Evolutionary conservation across 495 filamentous ascomycete genomes (phyloP).

Genomic region (Hypoxylon fragiforme): DNA sequence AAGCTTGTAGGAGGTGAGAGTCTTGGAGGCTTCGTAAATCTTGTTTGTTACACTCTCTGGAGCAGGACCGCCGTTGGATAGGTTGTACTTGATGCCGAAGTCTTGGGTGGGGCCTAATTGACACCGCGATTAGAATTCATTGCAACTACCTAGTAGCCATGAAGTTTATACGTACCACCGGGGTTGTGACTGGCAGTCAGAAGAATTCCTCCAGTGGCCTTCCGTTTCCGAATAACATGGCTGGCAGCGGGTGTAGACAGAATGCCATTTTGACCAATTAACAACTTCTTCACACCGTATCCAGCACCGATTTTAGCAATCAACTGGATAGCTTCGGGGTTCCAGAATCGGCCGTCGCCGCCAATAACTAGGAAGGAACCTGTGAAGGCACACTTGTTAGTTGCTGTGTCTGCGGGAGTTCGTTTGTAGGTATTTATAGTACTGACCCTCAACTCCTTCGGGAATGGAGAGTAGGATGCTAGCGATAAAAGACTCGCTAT

Average conservation of each 20-base stretch:
- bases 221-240: slow-evolving; percentile 89
- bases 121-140: slow-evolving; percentile 12
- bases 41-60: slow-evolving; percentile 96
- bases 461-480: slow-evolving; percentile 95
- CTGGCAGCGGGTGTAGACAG: slow-evolving; percentile 94
- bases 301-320: slow-evolving; percentile 97
- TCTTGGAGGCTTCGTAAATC: slow-evolving; percentile 89
- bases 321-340: slow-evolving; percentile 91
- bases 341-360: slow-evolving; percentile 96
- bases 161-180: slow-evolving; percentile 67
- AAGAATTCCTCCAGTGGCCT: slow-evolving; percentile 94
- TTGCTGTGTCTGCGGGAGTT: not conserved
- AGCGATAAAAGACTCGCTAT: slow-evolving; percentile 93
- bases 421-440: not conserved
- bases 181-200: slow-evolving; percentile 98
- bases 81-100: slow-evolving; percentile 99
- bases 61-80: slow-evolving; percentile 91
- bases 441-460: slow-evolving; percentile 73
- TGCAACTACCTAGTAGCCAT: not conserved
- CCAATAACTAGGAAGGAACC: slow-evolving; percentile 93
- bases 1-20: slow-evolving; percentile 87
- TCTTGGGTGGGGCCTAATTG: slow-evolving; percentile 80
- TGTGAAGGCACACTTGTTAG: slow-evolving; percentile 21
- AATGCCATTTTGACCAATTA: slow-evolving; percentile 95
- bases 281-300: slow-evolving; percentile 97